Percentiles rank a stretch among this genome's conserved stretches.
phyloP scores from a whole-genome alignment of 2,329 filamentous ascomycete genomes.

The Remersonia thermophila region DNA sequence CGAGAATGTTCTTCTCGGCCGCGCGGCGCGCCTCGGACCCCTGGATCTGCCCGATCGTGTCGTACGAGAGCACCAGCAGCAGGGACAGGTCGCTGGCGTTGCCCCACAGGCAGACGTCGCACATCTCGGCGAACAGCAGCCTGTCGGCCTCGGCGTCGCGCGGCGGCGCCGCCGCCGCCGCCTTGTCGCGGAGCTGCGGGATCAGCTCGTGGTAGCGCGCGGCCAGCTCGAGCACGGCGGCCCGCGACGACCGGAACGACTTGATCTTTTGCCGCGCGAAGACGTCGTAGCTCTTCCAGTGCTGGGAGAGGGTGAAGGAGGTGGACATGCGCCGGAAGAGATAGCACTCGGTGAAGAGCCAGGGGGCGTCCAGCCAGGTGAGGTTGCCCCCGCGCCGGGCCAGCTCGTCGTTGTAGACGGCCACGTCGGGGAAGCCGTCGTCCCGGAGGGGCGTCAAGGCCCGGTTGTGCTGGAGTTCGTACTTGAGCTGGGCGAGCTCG shows the following conservation, averaged over 20 bases:
- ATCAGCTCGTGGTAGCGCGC: conserved; percentile 45
- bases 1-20: conserved; percentile 81
- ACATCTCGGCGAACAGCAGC: conserved; percentile 81
- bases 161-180: conserved; percentile 29
- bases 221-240: conserved; percentile 40
- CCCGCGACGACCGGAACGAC: conserved; percentile 83
- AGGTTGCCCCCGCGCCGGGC: conserved; percentile 56
- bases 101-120: conserved; percentile 92
- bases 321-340: conserved; percentile 79
- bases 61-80: conserved; percentile 78
- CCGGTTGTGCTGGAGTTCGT: conserved; percentile 86
- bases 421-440: conserved; percentile 65
- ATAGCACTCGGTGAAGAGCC: conserved; percentile 92
- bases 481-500: conserved; percentile 72
- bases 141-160: conserved; percentile 55
- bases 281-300: conserved; percentile 86
- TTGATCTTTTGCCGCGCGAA: conserved; percentile 83
- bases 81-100: conserved; percentile 93
- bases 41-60: conserved; percentile 94
- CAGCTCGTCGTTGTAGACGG: conserved; percentile 76
- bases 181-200: conserved; percentile 45
- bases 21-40: conserved; percentile 75
- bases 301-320: conserved; percentile 59
- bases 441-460: conserved; percentile 64
- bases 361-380: conserved; percentile 73